These are phyloP conservation scores for Daldinia concentrica DNA, from an alignment of 495 filamentous ascomycete species.

Conservation along the genomic window DNA sequence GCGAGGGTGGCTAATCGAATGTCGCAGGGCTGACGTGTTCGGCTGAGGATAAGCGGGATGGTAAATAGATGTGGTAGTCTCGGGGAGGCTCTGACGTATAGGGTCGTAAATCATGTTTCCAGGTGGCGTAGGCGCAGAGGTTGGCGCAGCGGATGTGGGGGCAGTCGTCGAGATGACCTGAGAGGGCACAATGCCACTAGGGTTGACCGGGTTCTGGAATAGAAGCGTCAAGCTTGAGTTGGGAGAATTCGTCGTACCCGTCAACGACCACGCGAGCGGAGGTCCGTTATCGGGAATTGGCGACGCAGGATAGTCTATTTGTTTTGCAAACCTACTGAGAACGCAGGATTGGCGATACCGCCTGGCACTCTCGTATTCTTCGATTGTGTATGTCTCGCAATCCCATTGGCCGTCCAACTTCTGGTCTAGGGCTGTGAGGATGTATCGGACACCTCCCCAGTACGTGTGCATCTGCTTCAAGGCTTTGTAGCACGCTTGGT, in stretches of 20 bases:
- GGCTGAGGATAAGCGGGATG: constrained; percentile 58
- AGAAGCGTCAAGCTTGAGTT: constrained; percentile 79
- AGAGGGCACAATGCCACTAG: constrained; percentile 13
- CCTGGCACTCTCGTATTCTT: constrained; percentile 77
- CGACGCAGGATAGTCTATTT: constrained; percentile 47
- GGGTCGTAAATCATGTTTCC: constrained; percentile 64
- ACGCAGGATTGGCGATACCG: constrained; percentile 63
- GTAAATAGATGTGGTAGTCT: constrained; percentile 51
- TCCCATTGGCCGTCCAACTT: constrained; percentile 86
- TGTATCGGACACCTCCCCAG: constrained; percentile 88
- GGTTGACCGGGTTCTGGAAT: constrained; percentile 62
- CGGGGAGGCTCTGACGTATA: constrained; percentile 59
- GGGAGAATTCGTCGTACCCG: constrained; percentile 82
- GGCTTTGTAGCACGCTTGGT: constrained; percentile 82
- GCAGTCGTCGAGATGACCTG: constrained; percentile 30
- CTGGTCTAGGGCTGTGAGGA: constrained; percentile 84
- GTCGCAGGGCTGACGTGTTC: constrained; percentile 55
- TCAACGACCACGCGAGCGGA: constrained; percentile 81
- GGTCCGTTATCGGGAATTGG: constrained; percentile 48
- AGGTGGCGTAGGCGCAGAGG: constrained; percentile 54
- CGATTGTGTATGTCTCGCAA: constrained; percentile 77
- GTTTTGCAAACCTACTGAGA: constrained; percentile 43
- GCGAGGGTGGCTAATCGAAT: constrained; percentile 54
- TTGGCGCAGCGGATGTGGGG: constrained; percentile 39
- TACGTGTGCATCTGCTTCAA: constrained; percentile 78